Conservation (phyloP, 352 stramenopile genomes). For the Pythium oligandrum region DNA sequence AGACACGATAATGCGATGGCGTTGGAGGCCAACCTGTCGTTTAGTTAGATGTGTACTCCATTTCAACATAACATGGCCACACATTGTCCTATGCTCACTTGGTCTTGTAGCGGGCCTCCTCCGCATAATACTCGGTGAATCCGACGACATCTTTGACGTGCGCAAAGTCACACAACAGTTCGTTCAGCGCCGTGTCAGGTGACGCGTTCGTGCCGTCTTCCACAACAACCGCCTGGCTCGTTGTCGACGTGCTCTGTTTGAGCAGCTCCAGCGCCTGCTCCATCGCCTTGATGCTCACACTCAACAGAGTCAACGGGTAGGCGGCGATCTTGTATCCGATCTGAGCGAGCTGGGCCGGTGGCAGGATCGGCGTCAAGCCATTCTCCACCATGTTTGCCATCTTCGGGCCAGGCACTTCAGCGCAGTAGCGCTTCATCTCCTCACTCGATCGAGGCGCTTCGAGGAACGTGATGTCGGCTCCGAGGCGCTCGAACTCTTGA, state of each 20-base stretch:
- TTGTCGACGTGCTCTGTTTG: conserved; percentile 34
- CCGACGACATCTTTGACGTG: conserved; percentile 92
- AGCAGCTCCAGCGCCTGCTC: conserved; percentile 82
- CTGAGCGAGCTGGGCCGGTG: conserved; percentile 75
- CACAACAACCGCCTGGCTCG: conserved; percentile 1
- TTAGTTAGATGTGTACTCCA: no score
- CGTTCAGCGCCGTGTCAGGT: conserved; percentile 52
- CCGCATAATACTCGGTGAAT: conserved; percentile 89
- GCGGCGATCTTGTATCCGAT: conserved; percentile 93
- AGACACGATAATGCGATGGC: background rate
- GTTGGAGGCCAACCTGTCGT: background rate
- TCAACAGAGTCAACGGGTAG: conserved; percentile 93
- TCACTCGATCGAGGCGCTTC: conserved; percentile 88
- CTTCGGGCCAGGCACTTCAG: conserved; percentile 87
- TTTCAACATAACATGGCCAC: no score
- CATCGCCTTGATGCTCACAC: conserved; percentile 92
- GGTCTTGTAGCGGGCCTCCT: conserved; percentile 63
- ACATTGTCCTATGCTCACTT: no score
- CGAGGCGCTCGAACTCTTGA: conserved; percentile 86
- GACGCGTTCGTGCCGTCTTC: conserved; percentile 27
- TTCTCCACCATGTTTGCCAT: conserved; percentile 95
- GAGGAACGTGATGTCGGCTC: conserved; percentile 95
- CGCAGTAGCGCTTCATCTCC: conserved; percentile 91
- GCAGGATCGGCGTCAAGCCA: conserved; percentile 90
- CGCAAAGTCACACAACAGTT: conserved; percentile 85